Conservation (phyloP, 768 basidiomycete genomes). For the Pisolithus orientalis region DNA sequence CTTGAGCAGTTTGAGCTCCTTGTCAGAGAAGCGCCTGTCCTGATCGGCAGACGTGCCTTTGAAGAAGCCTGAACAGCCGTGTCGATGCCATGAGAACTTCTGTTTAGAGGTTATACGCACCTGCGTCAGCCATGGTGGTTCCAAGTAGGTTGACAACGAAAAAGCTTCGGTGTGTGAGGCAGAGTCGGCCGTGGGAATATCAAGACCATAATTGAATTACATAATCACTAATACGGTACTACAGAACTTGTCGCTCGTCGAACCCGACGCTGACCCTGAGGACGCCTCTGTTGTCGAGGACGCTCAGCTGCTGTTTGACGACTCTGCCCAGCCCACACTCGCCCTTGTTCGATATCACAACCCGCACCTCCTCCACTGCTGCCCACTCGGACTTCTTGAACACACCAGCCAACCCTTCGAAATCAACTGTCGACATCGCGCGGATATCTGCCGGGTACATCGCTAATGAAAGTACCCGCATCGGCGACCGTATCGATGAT, state of each 20-base stretch:
- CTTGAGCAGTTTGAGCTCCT: constrained; percentile 86
- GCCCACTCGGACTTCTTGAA: constrained; percentile 20
- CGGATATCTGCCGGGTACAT: constrained; percentile 26
- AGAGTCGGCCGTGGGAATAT: constrained; percentile 3
- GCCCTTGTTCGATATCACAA: constrained; percentile 26
- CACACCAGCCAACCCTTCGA: constrained; percentile 20
- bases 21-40: constrained; percentile 91
- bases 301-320: constrained; percentile 16
- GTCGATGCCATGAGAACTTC: constrained; percentile 3
- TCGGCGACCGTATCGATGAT: constrained; percentile 20
- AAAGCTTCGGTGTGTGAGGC: no score
- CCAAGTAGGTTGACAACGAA: neutral
- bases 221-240: neutral
- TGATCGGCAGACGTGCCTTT: constrained; percentile 89
- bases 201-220: neutral
- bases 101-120: constrained; percentile 30
- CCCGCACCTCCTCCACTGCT: constrained; percentile 18
- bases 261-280: constrained; percentile 25
- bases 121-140: constrained; percentile 53
- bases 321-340: constrained; percentile 19
- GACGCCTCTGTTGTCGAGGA: constrained; percentile 21
- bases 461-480: constrained; percentile 26
- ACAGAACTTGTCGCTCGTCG: constrained; percentile 26
- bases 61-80: constrained; percentile 59
- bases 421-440: constrained; percentile 23